phyloP scores from a whole-genome alignment of 2,329 filamentous ascomycete genomes.

The Anthostomella pinea region DNA sequence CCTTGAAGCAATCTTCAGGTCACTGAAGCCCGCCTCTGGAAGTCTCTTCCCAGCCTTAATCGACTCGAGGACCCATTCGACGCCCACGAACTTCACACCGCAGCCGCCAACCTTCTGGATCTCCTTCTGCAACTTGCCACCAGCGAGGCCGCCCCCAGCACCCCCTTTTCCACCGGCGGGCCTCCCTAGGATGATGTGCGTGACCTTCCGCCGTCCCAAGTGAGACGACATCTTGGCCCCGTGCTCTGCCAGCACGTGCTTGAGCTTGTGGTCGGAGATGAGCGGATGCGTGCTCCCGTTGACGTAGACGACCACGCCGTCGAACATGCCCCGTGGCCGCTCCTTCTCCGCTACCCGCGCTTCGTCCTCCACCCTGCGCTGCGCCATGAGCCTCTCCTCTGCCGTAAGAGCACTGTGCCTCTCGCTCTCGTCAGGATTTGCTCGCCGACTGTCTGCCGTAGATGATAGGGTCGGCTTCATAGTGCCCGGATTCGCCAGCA shows the following conservation, averaged over 20 bases:
- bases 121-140: slow-evolving; percentile 78
- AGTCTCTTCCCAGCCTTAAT: slow-evolving; percentile 72
- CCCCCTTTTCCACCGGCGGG: slow-evolving; percentile 46
- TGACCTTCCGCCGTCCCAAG: slow-evolving; percentile 71
- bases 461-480: slow-evolving; percentile 34
- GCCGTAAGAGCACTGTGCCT: slow-evolving; percentile 6
- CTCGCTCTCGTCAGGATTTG: not conserved
- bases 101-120: slow-evolving; percentile 65
- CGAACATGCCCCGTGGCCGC: slow-evolving; percentile 55
- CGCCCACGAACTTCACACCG: slow-evolving; percentile 73
- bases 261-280: slow-evolving; percentile 83
- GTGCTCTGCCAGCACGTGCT: slow-evolving; percentile 70
- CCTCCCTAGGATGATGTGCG: slow-evolving; percentile 78
- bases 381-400: slow-evolving; percentile 27
- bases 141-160: slow-evolving; percentile 72
- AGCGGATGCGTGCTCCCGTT: slow-evolving; percentile 82
- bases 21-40: slow-evolving; percentile 69
- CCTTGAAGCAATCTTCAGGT: slow-evolving; percentile 57
- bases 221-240: slow-evolving; percentile 70
- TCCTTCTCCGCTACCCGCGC: slow-evolving; percentile 45
- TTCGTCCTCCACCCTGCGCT: slow-evolving; percentile 34
- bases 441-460: slow-evolving; percentile 7
- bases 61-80: slow-evolving; percentile 85
- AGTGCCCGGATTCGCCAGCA: slow-evolving; percentile 47
- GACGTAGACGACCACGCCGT: slow-evolving; percentile 73